Base-by-base conservation (phyloP, 805 yeast genomes). In the Danielozyma ontarioensis region DNA sequence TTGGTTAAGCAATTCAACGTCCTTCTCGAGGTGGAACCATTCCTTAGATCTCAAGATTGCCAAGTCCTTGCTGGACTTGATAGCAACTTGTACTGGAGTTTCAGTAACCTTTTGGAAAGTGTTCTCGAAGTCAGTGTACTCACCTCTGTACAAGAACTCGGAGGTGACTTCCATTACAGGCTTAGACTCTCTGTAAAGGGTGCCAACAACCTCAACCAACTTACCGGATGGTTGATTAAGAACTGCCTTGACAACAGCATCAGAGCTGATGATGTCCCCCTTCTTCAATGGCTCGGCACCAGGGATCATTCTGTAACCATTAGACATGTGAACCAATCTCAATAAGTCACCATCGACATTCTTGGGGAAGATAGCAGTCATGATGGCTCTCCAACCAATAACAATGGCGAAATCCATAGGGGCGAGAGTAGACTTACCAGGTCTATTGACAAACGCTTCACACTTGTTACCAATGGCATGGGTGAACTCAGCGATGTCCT, bases 341-440 rank as follows among this genome's bases (percentile, higher is more conserved):
- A 93, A 73, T 55, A 93, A 73, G 60, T 93, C 98, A 64, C 98
- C 98, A 59, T 94, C 97, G 51, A 93, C 94, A 42, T 81, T 78
- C 57, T 78, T 77, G 35, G 98, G 98, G 93, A 93, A 93, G 50
- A 93, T 85, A n/a, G 97, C 89, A 70, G 84, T 87, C 70, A 93
- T 90, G 57, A 93, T 90, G 32, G 97, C 94, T 68, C 83, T 83
- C 99, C 99, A 93, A 29, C 98, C 97, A 50, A 89, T 78, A 37
- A 93, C 97, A 60, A 93, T 93, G 31, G 98, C 97, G 57, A 89
- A 93, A 70, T 93, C 99, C 97, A 93, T 90, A 53, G 99, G 99
- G 31, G 97, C 98, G 49, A 79, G 71, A 39, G 86, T 80, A 43
- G 74, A 76, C 62, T 85, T 83, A 44, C 89, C 93, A 32, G 85